Conservation (phyloP, 257 asterid genomes). For the Coffea canephora region DNA sequence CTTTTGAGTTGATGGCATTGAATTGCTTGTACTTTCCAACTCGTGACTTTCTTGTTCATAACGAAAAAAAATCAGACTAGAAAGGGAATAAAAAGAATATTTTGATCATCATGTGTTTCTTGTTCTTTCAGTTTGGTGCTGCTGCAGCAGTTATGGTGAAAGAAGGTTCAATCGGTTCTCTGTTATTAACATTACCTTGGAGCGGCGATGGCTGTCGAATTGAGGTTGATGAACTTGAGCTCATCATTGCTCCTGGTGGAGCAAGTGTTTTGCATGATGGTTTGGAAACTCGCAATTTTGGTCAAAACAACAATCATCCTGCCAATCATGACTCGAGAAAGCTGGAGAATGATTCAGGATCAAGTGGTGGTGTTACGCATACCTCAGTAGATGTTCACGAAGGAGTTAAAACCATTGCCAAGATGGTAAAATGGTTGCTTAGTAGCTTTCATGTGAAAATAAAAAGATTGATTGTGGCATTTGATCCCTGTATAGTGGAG, state of each 20-base stretch:
- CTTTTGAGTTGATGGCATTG: neutral
- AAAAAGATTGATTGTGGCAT: conserved; percentile 72
- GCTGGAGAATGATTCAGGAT: conserved; percentile 37
- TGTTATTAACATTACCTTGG: conserved; percentile 87
- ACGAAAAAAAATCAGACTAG: neutral
- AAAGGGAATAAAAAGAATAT: neutral
- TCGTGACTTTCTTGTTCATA: neutral
- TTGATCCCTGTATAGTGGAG: conserved; percentile 67
- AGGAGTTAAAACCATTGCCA: conserved; percentile 96
- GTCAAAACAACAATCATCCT: conserved; percentile 25
- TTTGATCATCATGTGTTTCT: neutral
- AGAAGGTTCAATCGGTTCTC: conserved; percentile 93
- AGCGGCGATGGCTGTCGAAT: conserved; percentile 80
- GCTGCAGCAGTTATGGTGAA: conserved; percentile 51
- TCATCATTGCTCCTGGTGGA: conserved; percentile 67
- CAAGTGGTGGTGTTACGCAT: conserved; percentile 32
- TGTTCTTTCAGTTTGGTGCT: conserved; percentile 64
- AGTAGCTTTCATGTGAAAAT: conserved; percentile 80
- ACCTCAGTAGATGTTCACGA: conserved; percentile 84
- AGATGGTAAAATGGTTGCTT: conserved; percentile 90
- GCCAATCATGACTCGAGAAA: conserved; percentile 37
- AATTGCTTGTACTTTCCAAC: neutral
- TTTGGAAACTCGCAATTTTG: conserved; percentile 34
- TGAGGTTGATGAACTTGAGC: conserved; percentile 87
- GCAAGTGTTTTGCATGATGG: conserved; percentile 38